Evolutionary conservation across 2,329 filamentous ascomycete species (phyloP).

Genomic region (Geosmithia flava): DNA sequence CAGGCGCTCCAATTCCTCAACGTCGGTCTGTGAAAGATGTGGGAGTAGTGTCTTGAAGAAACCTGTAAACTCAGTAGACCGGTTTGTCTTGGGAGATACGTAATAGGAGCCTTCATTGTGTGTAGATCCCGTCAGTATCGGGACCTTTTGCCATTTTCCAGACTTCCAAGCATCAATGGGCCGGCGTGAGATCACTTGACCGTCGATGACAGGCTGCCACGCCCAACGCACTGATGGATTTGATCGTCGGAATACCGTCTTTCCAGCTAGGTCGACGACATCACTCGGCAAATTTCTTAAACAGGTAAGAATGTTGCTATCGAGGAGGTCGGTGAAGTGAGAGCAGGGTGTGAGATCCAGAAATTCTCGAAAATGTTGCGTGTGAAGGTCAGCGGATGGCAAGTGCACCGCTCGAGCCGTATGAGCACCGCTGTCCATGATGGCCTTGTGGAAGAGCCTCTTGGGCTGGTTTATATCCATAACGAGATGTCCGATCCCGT

Average conservation of each 20-base stretch:
- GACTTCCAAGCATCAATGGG: conserved; percentile 17
- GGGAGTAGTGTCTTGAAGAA: conserved; percentile 16
- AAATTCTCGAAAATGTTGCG: conserved; percentile 15
- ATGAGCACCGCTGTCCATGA: conserved; percentile 17
- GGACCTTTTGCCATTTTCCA: conserved; percentile 16
- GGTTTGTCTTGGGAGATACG: conserved; percentile 8
- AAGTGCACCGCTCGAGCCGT: conserved; percentile 15
- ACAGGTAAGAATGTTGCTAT: conserved; percentile 12
- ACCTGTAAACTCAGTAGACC: conserved; percentile 9
- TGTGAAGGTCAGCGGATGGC: conserved; percentile 11
- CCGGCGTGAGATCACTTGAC: conserved; percentile 14
- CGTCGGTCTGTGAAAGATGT: conserved; percentile 16
- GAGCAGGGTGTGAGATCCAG: conserved; percentile 14
- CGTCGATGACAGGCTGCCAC: conserved; percentile 18
- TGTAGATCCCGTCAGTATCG: conserved; percentile 14
- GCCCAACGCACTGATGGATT: conserved; percentile 17
- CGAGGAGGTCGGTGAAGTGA: conserved; percentile 10
- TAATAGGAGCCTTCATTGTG: conserved; percentile 18
- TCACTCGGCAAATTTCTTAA: conserved; percentile 11
- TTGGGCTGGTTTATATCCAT: conserved; percentile 19
- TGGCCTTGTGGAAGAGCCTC: conserved; percentile 16
- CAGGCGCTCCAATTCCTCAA: conserved; percentile 14
- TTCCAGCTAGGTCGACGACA: conserved; percentile 12
- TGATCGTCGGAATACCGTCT: conserved; percentile 13
- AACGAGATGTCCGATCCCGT: conserved; percentile 16